phyloP scores from a whole-genome alignment of 148 eudicot genomes.

The Agrostemma githago region DNA sequence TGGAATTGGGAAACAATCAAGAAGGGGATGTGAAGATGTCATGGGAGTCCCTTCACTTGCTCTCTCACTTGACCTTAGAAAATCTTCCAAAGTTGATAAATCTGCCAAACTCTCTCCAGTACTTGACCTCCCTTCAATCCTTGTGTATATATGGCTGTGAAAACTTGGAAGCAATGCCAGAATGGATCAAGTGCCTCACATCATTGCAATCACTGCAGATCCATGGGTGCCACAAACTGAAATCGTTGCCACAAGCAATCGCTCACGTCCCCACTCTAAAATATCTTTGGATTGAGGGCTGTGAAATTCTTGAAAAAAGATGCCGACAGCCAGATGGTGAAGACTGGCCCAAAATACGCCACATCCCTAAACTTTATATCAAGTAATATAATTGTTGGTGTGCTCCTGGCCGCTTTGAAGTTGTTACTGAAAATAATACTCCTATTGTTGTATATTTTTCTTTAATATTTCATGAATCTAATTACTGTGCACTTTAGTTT shows the following conservation, averaged over 20 bases:
- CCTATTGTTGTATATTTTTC: too few species aligned
- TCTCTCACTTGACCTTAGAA: background rate
- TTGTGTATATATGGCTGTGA: background rate
- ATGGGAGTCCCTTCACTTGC: background rate
- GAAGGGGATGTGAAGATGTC: background rate
- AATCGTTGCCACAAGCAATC: background rate
- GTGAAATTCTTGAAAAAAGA: background rate
- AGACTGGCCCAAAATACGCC: background rate
- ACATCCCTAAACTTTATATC: too few species aligned
- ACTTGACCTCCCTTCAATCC: constrained; percentile 8
- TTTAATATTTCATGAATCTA: too few species aligned
- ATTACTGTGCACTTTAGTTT: too few species aligned
- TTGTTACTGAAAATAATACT: too few species aligned
- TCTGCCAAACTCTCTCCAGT: constrained; percentile 12
- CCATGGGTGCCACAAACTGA: background rate
- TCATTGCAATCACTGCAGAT: background rate
- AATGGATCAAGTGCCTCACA: constrained; percentile 1
- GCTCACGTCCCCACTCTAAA: background rate
- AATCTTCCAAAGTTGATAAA: background rate
- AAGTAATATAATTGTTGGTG: too few species aligned
- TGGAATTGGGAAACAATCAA: constrained; percentile 4
- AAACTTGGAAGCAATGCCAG: background rate
- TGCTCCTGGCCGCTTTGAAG: too few species aligned
- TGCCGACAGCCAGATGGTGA: constrained; percentile 10
- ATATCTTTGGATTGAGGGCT: background rate